A percentile compares a stretch with the other conserved stretches of the same genome.
Evolutionary conservation across 805 yeast species (phyloP).

Genomic region (Barnettozyma siamensis): DNA sequence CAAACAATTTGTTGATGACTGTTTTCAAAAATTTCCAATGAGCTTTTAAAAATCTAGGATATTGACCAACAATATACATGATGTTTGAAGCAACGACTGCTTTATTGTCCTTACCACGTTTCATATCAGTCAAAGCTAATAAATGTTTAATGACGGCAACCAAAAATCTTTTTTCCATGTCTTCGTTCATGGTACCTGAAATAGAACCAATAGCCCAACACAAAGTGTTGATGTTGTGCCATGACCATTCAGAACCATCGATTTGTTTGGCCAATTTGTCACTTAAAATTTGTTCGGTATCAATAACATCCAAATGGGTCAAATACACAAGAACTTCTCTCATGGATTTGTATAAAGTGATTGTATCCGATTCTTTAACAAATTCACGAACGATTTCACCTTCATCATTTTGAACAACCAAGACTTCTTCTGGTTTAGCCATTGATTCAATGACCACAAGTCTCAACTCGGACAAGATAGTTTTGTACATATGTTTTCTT

Average conservation of each 20-base stretch:
- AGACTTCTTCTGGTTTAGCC: constrained; percentile 98
- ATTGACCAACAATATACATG: constrained; percentile 99
- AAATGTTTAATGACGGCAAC: constrained; percentile 92
- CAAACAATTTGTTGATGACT: constrained; percentile 91
- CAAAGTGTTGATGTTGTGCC: constrained; percentile 94
- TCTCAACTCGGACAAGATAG: constrained; percentile 75
- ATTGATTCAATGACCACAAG: constrained; percentile 92
- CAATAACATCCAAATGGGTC: constrained; percentile 91
- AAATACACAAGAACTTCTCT: constrained; percentile 92
- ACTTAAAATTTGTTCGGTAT: constrained; percentile 91
- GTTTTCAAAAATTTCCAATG: constrained; percentile 98
- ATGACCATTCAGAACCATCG: constrained; percentile 97
- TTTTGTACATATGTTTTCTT: constrained; percentile 79
- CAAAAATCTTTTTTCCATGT: constrained; percentile 89
- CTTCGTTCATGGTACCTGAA: constrained; percentile 98
- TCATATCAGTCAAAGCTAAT: constrained; percentile 88
- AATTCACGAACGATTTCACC: constrained; percentile 98
- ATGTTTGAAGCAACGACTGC: constrained; percentile 99
- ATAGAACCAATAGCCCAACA: constrained; percentile 99
- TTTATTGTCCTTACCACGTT: constrained; percentile 95
- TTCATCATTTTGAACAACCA: constrained; percentile 95
- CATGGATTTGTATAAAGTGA: constrained; percentile 90
- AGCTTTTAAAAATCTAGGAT: constrained; percentile 94
- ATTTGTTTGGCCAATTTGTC: constrained; percentile 87
- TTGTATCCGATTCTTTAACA: constrained; percentile 95